A percentile compares a stretch with the other conserved stretches of the same genome.
phyloP scores from a whole-genome alignment of 1,139 yeast species.

The Candida sp. region DNA sequence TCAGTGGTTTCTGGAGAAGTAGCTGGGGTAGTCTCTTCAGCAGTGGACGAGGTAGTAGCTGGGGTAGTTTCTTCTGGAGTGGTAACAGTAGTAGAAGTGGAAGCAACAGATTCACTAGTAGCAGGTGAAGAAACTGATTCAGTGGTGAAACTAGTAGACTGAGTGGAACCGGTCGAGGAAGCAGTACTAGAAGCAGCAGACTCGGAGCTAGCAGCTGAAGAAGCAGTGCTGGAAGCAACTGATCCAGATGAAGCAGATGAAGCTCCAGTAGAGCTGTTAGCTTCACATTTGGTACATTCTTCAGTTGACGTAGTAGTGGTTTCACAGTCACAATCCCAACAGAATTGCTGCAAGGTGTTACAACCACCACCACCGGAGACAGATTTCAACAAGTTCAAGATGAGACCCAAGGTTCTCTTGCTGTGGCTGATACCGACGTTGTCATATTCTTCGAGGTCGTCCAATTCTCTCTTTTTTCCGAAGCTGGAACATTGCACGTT shows the following conservation, averaged over 20 bases:
- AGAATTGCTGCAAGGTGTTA: conserved; percentile 10
- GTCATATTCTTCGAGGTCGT: conserved; percentile 2
- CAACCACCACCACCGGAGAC: conserved; percentile 7
- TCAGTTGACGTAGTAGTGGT: conserved; percentile 1
- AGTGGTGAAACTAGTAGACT: neutral
- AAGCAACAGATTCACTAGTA: neutral
- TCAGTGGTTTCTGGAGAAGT: neutral
- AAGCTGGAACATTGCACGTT: conserved; percentile 5
- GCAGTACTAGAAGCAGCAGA: neutral
- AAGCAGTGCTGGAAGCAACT: neutral
- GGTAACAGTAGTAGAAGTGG: neutral
- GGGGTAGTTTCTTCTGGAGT: neutral
- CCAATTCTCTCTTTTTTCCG: conserved; percentile 10
- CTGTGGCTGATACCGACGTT: conserved; percentile 5
- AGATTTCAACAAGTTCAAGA: conserved; percentile 6
- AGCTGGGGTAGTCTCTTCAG: neutral
- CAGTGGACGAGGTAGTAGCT: neutral
- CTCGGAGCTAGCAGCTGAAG: neutral
- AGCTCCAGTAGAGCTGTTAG: neutral
- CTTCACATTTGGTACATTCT: neutral
- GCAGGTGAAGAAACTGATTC: neutral
- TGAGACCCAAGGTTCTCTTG: conserved; percentile 9
- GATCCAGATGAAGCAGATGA: conserved; percentile 1
- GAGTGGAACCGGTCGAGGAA: neutral
- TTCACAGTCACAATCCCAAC: conserved; percentile 14